Percentiles rank a stretch among this genome's conserved stretches.
Conservation (phyloP, 805 yeast genomes). For the Myxozyma neglecta region DNA sequence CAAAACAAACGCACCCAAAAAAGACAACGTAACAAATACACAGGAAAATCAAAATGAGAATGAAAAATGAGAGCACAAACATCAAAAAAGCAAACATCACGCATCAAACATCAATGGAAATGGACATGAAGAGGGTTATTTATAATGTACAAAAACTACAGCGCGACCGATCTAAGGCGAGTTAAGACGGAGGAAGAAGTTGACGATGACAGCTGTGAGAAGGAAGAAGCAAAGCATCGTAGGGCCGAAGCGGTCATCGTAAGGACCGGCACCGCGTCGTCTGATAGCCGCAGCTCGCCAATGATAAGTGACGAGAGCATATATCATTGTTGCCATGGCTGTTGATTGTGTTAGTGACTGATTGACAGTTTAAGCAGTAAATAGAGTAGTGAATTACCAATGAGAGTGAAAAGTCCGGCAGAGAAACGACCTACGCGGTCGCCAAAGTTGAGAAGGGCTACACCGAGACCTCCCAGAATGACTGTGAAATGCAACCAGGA, state of each 20-base stretch:
- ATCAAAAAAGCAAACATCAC: too few relatives aligned
- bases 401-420: slow-evolving; percentile 90
- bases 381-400: slow-evolving; percentile 37
- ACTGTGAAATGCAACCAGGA: slow-evolving; percentile 99
- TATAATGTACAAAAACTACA: background rate
- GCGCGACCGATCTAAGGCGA: slow-evolving; percentile 38
- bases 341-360: background rate
- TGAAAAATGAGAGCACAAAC: too few relatives aligned
- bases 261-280: slow-evolving; percentile 97
- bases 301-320: slow-evolving; percentile 93
- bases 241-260: slow-evolving; percentile 98
- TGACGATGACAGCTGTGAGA: slow-evolving; percentile 88
- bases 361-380: background rate
- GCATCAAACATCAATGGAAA: background rate
- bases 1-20: background rate
- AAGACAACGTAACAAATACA: background rate
- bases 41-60: background rate
- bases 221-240: slow-evolving; percentile 94
- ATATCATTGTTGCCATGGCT: slow-evolving; percentile 97
- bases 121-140: background rate
- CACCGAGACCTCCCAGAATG: slow-evolving; percentile 92
- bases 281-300: slow-evolving; percentile 99
- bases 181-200: slow-evolving; percentile 76
- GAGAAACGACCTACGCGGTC: slow-evolving; percentile 88
- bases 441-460: slow-evolving; percentile 94